Conservation (phyloP, 352 stramenopile genomes). For the Globisporangium apiculatum region DNA sequence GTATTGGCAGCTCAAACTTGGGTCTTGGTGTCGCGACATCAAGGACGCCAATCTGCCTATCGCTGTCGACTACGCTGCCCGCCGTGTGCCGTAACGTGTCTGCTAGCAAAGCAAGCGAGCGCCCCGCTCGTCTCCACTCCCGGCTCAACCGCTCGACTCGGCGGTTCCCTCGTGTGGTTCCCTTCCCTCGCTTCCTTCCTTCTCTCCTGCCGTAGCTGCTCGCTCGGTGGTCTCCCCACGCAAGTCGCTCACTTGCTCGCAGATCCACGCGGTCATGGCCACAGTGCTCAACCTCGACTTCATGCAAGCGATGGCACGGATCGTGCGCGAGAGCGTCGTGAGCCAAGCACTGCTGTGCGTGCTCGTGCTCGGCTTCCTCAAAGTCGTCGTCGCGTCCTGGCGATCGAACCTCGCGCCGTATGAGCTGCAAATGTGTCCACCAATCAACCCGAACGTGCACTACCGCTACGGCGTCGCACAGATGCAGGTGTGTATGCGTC, state of each 20-base stretch:
- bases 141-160: too few species aligned
- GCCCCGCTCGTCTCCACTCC: too few species aligned
- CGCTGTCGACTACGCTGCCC: too few species aligned
- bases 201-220: not conserved
- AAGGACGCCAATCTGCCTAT: too few species aligned
- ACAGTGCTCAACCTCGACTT: conserved; percentile 53
- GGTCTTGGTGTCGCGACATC: too few species aligned
- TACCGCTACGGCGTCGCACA: conserved; percentile 81
- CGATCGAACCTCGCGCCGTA: conserved; percentile 41
- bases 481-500: conserved; percentile 40
- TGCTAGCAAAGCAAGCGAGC: too few species aligned
- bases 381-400: conserved; percentile 57
- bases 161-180: too few species aligned
- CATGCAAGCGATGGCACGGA: conserved; percentile 51
- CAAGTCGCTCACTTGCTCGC: not conserved
- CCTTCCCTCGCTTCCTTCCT: not conserved
- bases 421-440: conserved; percentile 66
- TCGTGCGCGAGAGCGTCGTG: conserved; percentile 58
- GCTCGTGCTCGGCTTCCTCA: conserved; percentile 43
- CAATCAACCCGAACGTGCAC: conserved; percentile 65
- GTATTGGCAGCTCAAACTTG: too few species aligned
- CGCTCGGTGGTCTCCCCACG: not conserved
- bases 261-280: conserved; percentile 26
- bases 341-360: conserved; percentile 57
- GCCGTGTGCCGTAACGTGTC: too few species aligned